Evolutionary conservation across 805 yeast genomes (phyloP).

Genomic region (Starmerella kuoi): DNA sequence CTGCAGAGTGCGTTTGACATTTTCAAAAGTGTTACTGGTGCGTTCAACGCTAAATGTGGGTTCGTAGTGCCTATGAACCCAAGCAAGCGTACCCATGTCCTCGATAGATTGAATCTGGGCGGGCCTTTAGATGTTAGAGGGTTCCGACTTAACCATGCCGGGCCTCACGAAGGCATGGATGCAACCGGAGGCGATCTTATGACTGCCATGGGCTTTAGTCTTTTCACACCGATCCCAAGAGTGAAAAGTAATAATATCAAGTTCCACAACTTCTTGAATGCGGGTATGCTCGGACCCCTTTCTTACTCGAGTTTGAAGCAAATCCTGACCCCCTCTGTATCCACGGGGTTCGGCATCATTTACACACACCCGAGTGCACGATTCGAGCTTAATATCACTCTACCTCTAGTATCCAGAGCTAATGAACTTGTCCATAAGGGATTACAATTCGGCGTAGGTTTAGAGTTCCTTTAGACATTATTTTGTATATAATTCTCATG

Average conservation of each 20-base stretch:
- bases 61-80: constrained; percentile 20
- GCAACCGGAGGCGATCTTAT: constrained; percentile 58
- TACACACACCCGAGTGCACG: constrained; percentile 55
- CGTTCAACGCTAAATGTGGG: constrained; percentile 19
- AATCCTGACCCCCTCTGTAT: constrained; percentile 33
- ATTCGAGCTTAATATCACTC: constrained; percentile 51
- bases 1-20: constrained; percentile 27
- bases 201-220: constrained; percentile 43
- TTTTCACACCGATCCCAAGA: constrained; percentile 51
- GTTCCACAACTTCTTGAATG: constrained; percentile 50
- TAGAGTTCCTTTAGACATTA: constrained; percentile 38
- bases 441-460: constrained; percentile 52
- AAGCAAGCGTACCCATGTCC: constrained; percentile 37
- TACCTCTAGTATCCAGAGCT: constrained; percentile 45
- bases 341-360: constrained; percentile 49
- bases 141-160: constrained; percentile 53
- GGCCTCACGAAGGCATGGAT: constrained; percentile 45
- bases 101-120: constrained; percentile 76
- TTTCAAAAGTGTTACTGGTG: constrained; percentile 5
- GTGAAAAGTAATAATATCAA: constrained; percentile 40
- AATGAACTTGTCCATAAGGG: constrained; percentile 49
- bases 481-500: constrained; percentile 51
- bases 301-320: constrained; percentile 14
- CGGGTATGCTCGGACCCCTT: constrained; percentile 43
- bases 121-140: constrained; percentile 67